Base-by-base conservation (phyloP, 345 rosid genomes). In the Lumnitzera littorea region DNA sequence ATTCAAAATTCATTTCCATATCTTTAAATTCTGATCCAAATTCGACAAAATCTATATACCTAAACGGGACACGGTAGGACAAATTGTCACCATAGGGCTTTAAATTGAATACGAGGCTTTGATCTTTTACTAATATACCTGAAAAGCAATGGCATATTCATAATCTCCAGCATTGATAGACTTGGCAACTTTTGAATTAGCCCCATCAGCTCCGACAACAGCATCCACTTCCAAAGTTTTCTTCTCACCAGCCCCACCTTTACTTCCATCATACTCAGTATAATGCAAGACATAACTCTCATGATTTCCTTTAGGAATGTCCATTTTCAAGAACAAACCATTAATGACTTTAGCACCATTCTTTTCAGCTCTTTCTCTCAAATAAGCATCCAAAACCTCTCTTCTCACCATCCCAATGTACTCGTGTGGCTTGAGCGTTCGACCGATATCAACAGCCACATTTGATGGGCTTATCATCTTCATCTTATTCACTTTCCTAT, bases 401-500 rank as follows among this genome's bases (percentile, higher is more conserved):
- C 98, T 57, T 71, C 96, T 81, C 81, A 89, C 94, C 96, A 89
- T 91, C 51, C 98, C 95, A 4, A 91, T 91, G n/a, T 91, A 91
- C 85, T 91, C 94, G 51, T 91, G 96, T 6, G 95, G 86, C 80
- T 91, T 91, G 56, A 91, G 73, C n/a, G 95, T 91, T 61, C 67
- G 80, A 5, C 96, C 98, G n/a, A 91, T 87, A 27, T 91, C 95
- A n/a, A 91, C 96, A 8, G 98, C 88, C 9, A 91, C 78, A 70
- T 91, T 91, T n/a, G 96, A 91, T 8, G 96, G 98, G 0, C 96
- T 89, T 9, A 91, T 87, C 98, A 91, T 91, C 82, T 87, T 91
- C 96, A 91, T 91, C 74, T 85, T 85, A 25, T 96, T 91, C 59
- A 89, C 96, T 13, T 70, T 68, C 55, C 98, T 78, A 77, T 91